Conservation (phyloP, 129 eudicot species). For the Arctium minus region DNA sequence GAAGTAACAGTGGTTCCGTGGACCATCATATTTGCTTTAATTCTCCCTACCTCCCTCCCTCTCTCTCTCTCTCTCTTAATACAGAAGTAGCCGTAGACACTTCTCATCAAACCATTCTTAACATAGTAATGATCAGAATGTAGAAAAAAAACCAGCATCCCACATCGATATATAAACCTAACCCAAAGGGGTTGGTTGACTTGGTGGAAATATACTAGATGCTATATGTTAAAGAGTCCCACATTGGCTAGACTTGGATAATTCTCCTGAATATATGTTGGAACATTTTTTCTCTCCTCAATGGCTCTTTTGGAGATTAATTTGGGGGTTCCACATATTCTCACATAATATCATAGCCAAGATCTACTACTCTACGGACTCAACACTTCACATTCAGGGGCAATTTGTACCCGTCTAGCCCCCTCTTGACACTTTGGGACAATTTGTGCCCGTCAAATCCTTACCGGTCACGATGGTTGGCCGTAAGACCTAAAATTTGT, state of each 20-base stretch:
- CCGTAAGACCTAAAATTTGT: neutral
- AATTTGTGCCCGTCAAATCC: neutral
- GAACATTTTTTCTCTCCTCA: neutral
- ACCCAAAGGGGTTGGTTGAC: neutral
- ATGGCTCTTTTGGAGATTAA: neutral
- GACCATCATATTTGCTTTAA: constrained; percentile 37
- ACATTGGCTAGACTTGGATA: neutral
- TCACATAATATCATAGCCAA: neutral
- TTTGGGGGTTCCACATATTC: neutral
- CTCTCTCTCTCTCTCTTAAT: neutral
- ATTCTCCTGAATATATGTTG: neutral
- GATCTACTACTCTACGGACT: neutral
- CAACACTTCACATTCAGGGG: neutral
- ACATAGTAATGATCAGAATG: constrained; percentile 2
- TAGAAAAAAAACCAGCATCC: neutral
- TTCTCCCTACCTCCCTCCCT: constrained; percentile 1
- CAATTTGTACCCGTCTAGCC: too few species aligned
- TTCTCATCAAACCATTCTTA: constrained; percentile 1
- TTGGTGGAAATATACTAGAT: neutral
- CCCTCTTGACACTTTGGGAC: too few species aligned
- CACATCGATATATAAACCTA: neutral
- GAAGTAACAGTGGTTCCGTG: constrained; percentile 21
- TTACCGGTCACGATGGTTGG: neutral
- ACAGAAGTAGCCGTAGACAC: neutral
- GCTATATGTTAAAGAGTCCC: neutral